Conservation (phyloP, 331 rosid genomes). For the Rosa hybrid region DNA sequence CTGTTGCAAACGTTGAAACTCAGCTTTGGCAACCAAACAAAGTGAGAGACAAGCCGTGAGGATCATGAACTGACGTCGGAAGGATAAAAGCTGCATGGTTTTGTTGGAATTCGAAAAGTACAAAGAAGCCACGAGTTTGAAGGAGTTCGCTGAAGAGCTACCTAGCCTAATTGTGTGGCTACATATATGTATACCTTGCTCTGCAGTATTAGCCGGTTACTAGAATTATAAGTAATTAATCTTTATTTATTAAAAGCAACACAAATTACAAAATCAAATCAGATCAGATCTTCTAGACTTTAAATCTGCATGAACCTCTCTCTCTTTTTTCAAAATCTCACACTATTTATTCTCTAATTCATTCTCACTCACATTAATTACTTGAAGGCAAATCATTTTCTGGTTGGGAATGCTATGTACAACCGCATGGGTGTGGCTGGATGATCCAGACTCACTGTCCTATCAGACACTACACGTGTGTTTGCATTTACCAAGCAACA, state of each 20-base stretch:
- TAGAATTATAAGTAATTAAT: background rate
- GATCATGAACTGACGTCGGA: background rate
- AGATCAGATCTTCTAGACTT: background rate
- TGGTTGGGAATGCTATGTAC: no score
- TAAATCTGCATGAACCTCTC: background rate
- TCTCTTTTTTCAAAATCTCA: background rate
- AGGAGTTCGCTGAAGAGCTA: background rate
- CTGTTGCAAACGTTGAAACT: constrained; percentile 16
- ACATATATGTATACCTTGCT: background rate
- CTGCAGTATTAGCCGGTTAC: background rate
- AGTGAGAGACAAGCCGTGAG: background rate
- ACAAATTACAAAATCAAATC: background rate
- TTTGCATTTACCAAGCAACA: no score
- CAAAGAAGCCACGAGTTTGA: background rate
- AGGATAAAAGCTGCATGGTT: constrained; percentile 1
- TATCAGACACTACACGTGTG: no score
- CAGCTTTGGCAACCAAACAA: constrained; percentile 2
- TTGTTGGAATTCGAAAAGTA: background rate
- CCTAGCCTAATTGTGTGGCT: background rate
- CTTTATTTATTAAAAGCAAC: background rate
- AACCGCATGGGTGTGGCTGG: no score
- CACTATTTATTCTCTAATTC: background rate
- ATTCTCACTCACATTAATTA: background rate
- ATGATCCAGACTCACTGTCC: no score
- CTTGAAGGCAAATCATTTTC: background rate